These are phyloP conservation scores for Groenewaldozyma auringiensis DNA, from an alignment of 1,139 yeast genomes.

Conservation along the genomic window DNA sequence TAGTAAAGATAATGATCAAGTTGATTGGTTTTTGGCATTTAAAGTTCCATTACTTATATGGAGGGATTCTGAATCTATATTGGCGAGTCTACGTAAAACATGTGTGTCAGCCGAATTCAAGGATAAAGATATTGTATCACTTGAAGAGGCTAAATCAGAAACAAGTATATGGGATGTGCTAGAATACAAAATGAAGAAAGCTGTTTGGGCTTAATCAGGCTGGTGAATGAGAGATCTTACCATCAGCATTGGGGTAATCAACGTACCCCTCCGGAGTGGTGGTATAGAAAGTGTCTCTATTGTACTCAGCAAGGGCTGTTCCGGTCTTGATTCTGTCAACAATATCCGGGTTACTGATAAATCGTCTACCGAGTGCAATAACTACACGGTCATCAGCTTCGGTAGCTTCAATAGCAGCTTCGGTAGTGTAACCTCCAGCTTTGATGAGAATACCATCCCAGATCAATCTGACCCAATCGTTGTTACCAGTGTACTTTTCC, in stretches of 20 bases:
- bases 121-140: conserved; percentile 28
- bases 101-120: conserved; percentile 23
- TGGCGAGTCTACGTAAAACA: conserved; percentile 26
- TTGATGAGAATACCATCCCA: conserved; percentile 37
- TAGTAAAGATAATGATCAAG: not conserved
- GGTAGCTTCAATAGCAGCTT: conserved; percentile 24
- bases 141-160: conserved; percentile 30
- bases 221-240: not conserved
- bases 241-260: conserved; percentile 21
- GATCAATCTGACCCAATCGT: conserved; percentile 18
- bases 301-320: conserved; percentile 26
- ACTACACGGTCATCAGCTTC: conserved; percentile 34
- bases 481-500: conserved; percentile 6
- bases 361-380: conserved; percentile 41
- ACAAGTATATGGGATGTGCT: conserved; percentile 30
- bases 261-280: conserved; percentile 30
- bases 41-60: conserved; percentile 22
- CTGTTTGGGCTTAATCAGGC: conserved; percentile 34
- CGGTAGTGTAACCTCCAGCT: conserved; percentile 34
- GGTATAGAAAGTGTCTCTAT: conserved; percentile 32
- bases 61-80: conserved; percentile 19
- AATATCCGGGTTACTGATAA: conserved; percentile 39
- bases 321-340: conserved; percentile 6
- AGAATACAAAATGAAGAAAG: conserved; percentile 31
- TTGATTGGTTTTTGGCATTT: conserved; percentile 22